These are phyloP conservation scores for Polytolypa hystricis DNA, from an alignment of 2,329 filamentous ascomycete species.

Conservation along the genomic window DNA sequence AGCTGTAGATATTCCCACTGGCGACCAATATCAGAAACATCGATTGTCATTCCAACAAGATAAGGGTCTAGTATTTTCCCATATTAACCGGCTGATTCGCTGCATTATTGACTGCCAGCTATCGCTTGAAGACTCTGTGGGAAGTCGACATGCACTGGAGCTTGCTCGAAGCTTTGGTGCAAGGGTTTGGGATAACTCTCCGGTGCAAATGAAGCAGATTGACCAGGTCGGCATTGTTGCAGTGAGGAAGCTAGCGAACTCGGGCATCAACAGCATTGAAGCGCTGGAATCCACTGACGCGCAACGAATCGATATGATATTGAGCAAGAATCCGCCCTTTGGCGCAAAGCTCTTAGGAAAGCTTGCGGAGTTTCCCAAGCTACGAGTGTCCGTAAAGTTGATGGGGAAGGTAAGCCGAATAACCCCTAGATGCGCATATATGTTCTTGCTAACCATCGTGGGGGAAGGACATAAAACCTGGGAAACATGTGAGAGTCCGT, in stretches of 20 bases:
- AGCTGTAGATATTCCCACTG: slow-evolving; percentile 49
- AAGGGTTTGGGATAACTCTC: slow-evolving; percentile 68
- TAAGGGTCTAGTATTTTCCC: slow-evolving; percentile 53
- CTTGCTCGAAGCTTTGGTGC: slow-evolving; percentile 67
- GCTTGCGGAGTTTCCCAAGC: slow-evolving; percentile 60
- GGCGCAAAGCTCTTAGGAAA: slow-evolving; percentile 57
- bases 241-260: slow-evolving; percentile 61
- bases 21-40: slow-evolving; percentile 46
- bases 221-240: slow-evolving; percentile 63
- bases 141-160: slow-evolving; percentile 60
- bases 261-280: slow-evolving; percentile 60
- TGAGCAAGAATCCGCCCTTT: slow-evolving; percentile 74
- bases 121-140: slow-evolving; percentile 50
- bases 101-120: slow-evolving; percentile 68
- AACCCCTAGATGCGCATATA: slow-evolving; percentile 1
- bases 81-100: slow-evolving; percentile 57
- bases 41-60: slow-evolving; percentile 50
- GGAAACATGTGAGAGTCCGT: slow-evolving; percentile 43
- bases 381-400: slow-evolving; percentile 45
- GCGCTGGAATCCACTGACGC: slow-evolving; percentile 57
- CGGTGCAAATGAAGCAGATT: slow-evolving; percentile 73
- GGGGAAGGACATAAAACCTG: slow-evolving; percentile 22
- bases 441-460: not conserved
- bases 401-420: slow-evolving; percentile 32
- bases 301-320: slow-evolving; percentile 61